Evolutionary conservation across 1,284 basidiomycete genomes (phyloP), one percentile per base, ranked within the genome.

Genomic region (Pyrrhoderma lamaoense): DNA sequence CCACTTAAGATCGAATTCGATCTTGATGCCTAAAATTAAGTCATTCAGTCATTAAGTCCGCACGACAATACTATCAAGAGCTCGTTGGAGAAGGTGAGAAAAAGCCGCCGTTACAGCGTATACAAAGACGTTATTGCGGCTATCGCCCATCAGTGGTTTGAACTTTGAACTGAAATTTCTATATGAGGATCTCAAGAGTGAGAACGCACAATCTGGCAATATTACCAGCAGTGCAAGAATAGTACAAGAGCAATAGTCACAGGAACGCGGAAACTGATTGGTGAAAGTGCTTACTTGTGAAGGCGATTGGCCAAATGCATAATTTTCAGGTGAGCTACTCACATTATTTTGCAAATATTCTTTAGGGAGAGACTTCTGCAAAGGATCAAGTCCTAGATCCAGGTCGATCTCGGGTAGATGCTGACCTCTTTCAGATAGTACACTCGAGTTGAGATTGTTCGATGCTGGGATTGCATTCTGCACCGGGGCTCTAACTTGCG

Each of bases 381-480:
- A 38, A 9, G 54, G 49, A 25, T 49, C 54, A 27, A 52, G 54
- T 16, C 45, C 48, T 40, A 56, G 49, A 22, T 56, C 54, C 9
- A 56, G 46, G 22, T 56, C 27, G 16, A 56, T 52, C 36, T 40
- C 51, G 9, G 50, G 54, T 23, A 49, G 51, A n/a, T 45, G 49
- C 9, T 35, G 31, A 40, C 38, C n/a, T 40, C 38, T 40, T 5
- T 14, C n/a, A 5, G 14, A 40, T 14, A 8, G n/a, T 5, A 14
- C 21, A 5, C 8, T n/a, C 38, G 38, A 40, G 16, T 22, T 18
- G 38, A 40, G 16, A 16, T 40, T 8, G 8, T 40, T 22, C 38
- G 7, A n/a, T 22, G n/a, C 7, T 40, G n/a, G 14, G 8, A 7
- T 22, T 14, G n/a, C 5, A 8, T 18, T 22, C 21, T 22, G n/a